These are phyloP conservation scores for Cunninghamia lanceolata DNA, from an alignment of 75 land plant genomes.

Conservation along the genomic window DNA sequence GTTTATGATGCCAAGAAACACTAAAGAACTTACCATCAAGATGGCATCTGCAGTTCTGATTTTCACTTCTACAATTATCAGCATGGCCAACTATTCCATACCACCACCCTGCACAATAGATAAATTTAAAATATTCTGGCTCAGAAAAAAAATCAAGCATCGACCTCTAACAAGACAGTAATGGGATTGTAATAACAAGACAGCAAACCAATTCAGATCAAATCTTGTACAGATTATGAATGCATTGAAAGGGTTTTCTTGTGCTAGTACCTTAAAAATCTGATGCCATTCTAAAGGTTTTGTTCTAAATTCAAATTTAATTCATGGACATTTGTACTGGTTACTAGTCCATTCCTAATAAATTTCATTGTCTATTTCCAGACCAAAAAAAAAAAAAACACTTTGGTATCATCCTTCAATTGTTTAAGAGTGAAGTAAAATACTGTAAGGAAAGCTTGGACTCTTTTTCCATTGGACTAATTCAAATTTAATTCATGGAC, in stretches of 20 bases:
- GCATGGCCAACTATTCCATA: slow-evolving; percentile 17
- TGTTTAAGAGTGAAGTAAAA: background rate
- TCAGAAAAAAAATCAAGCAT: background rate
- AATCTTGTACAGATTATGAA: background rate
- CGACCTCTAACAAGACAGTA: background rate
- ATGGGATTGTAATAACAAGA: background rate
- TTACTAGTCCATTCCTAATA: background rate
- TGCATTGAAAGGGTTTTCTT: background rate
- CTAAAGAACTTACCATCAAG: slow-evolving; percentile 8
- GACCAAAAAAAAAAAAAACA: background rate
- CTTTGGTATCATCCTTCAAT: background rate
- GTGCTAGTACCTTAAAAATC: background rate
- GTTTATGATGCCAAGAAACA: background rate
- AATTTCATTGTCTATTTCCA: background rate
- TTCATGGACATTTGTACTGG: background rate
- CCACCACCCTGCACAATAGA: slow-evolving; percentile 19
- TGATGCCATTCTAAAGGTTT: background rate
- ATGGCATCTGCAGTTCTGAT: slow-evolving; percentile 10
- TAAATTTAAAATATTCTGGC: background rate
- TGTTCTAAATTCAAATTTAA: background rate
- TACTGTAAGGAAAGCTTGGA: slow-evolving; percentile 12
- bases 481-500: background rate
- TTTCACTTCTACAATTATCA: slow-evolving; percentile 8
- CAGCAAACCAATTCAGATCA: background rate
- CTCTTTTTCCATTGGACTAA: slow-evolving; percentile 16